Conservation (phyloP, 2,329 filamentous ascomycete species). For the Didymella lethalis region DNA sequence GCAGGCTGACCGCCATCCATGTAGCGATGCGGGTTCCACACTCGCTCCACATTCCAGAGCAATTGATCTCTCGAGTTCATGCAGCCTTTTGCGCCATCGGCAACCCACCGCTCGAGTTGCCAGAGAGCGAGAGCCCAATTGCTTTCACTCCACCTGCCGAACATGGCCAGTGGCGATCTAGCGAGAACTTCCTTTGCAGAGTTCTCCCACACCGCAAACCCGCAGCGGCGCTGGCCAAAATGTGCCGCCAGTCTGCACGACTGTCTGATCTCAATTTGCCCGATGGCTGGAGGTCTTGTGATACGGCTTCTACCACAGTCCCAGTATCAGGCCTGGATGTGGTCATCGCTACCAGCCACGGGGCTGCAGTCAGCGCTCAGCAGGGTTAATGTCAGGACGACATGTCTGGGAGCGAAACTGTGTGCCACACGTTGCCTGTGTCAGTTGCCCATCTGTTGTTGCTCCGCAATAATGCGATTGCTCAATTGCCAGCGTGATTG, state of each 20-base stretch:
- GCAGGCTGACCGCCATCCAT: slow-evolving; percentile 36
- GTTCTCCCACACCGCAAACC: slow-evolving; percentile 21
- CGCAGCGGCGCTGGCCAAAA: slow-evolving; percentile 30
- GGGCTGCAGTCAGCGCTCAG: slow-evolving; percentile 39
- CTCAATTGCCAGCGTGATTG: slow-evolving; percentile 27
- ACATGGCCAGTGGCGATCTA: slow-evolving; percentile 22
- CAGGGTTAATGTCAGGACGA: slow-evolving; percentile 37
- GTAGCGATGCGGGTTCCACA: slow-evolving; percentile 34
- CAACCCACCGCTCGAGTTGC: slow-evolving; percentile 25
- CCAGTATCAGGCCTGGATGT: slow-evolving; percentile 25
- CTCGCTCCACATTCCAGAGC: slow-evolving; percentile 37
- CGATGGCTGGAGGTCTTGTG: slow-evolving; percentile 42
- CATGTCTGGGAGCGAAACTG: slow-evolving; percentile 42
- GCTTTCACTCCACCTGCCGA: slow-evolving; percentile 28
- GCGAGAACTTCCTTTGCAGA: slow-evolving; percentile 27
- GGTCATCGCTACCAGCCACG: slow-evolving; percentile 40
- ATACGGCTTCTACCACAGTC: slow-evolving; percentile 30
- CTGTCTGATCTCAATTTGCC: slow-evolving; percentile 26
- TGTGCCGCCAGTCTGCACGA: slow-evolving; percentile 32
- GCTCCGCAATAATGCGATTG: slow-evolving; percentile 31
- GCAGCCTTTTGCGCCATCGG: slow-evolving; percentile 21
- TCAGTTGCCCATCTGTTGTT: slow-evolving; percentile 29
- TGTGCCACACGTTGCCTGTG: slow-evolving; percentile 34
- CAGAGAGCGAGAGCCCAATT: slow-evolving; percentile 26
- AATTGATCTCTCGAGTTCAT: slow-evolving; percentile 25